Conservation (phyloP, 345 rosid species). For the Populus simonii region DNA sequence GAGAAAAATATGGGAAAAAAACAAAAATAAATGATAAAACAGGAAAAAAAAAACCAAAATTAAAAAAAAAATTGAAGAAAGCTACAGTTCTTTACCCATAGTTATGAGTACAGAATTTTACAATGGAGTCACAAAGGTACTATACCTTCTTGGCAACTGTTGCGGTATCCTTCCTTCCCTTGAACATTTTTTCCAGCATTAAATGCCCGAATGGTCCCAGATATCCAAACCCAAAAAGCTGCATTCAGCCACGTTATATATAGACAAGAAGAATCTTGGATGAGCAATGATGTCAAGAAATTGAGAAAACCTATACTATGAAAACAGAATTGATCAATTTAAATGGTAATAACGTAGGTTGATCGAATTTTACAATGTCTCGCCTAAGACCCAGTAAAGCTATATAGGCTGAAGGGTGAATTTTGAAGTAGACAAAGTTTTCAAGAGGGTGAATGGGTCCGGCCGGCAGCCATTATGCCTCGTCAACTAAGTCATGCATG, state of each 20-base stretch:
- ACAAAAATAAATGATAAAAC: too few species aligned
- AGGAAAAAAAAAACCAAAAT: too few species aligned
- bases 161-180: slow-evolving; percentile 78
- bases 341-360: not conserved
- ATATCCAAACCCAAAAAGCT: slow-evolving; percentile 80
- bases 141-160: slow-evolving; percentile 91
- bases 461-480: not conserved
- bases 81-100: too few species aligned
- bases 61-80: too few species aligned
- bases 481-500: not conserved
- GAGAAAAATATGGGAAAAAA: too few species aligned
- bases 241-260: slow-evolving; percentile 18
- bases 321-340: not conserved
- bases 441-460: not conserved
- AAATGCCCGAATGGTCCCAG: slow-evolving; percentile 83
- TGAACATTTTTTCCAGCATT: slow-evolving; percentile 65
- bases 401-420: not conserved
- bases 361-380: too few species aligned
- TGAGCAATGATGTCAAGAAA: too few species aligned
- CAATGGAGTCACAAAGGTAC: not conserved
- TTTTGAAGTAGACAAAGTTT: not conserved
- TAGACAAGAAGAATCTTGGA: too few species aligned
- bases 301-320: not conserved
- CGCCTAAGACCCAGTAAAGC: not conserved
- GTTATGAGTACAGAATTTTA: not conserved